Evolutionary conservation across 1,284 basidiomycete species (phyloP), one percentile per base, ranked within the genome.

Genomic region (Fomitopsis pinicola): DNA sequence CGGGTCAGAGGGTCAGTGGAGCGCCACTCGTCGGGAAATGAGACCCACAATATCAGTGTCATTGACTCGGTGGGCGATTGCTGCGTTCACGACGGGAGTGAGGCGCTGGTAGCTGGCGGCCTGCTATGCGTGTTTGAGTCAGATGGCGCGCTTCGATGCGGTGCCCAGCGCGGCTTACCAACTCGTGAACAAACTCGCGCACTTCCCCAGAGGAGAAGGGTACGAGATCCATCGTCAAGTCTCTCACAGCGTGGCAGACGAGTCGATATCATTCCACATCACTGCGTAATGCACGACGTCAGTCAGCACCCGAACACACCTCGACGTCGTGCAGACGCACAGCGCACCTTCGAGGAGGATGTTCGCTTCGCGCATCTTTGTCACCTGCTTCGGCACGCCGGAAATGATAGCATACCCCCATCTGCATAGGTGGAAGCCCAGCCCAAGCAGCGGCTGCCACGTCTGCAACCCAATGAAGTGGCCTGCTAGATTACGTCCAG

Each of bases 241-340:
- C 87, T 8, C 88, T 80, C 55, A 81, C 77, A 33, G 83, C 80
- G 64, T 88, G 83, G 66, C 87, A 89, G 59, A 89, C 67, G n/a
- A n/a, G 73, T 92, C 89, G 63, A 91, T 90, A 66, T 91, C 89
- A 67, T 87, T 90, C 89, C 89, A 91, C 78, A 86, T 87, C 50
- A 84, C 84, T 86, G 56, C 17, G 52, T 26, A 19, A 33, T 65
- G 55, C 38, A 33, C 9, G 48, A 33, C 28, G 48, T 61, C 45
- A 63, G 42, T 50, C 58, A 52, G 40, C 55, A 61, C 30, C 59
- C 40, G 48, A 3, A 15, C 9, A 53, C 50, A 63, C 28, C 52
- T 44, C 42, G 12, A 46, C 30, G 15, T 7, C 14, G 22, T 22
- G 15, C 38, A 8, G 38, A 40, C 38, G 38, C 12, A 40, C 14